These are phyloP conservation scores for Galeopsis tetrahit DNA, from an alignment of 257 asterid species.

Conservation along the genomic window DNA sequence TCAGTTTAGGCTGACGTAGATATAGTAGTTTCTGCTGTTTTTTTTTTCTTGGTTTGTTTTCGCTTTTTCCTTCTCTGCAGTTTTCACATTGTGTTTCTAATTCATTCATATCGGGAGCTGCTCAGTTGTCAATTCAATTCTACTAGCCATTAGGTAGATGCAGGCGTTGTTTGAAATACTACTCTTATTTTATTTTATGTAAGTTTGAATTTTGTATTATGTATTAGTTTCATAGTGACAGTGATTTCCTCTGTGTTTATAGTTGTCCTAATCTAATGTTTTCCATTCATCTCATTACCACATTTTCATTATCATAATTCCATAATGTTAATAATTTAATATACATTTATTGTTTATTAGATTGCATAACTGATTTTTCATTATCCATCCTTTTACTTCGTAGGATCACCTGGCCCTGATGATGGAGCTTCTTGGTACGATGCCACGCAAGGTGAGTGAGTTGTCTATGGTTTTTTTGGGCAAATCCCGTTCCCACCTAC, in stretches of 20 bases:
- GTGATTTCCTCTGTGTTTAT: background rate
- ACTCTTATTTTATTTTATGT: constrained; percentile 2
- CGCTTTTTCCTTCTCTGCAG: background rate
- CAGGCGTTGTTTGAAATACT: background rate
- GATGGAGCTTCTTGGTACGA: constrained; percentile 99
- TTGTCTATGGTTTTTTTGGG: constrained; percentile 8
- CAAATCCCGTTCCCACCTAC: background rate
- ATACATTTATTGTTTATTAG: background rate
- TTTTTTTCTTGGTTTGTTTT: constrained; percentile 14
- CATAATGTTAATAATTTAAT: background rate
- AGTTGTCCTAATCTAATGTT: background rate
- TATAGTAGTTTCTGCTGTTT: background rate
- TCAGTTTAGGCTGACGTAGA: constrained; percentile 1
- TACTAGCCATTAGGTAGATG: constrained; percentile 7
- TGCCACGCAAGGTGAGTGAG: constrained; percentile 93
- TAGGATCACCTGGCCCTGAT: constrained; percentile 99
- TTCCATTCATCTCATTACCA: background rate
- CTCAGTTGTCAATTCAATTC: no score
- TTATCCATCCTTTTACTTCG: constrained; percentile 5
- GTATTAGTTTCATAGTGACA: background rate
- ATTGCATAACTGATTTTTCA: constrained; percentile 19
- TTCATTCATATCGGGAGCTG: no score
- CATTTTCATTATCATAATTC: background rate
- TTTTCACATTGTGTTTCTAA: background rate
- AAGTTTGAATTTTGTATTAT: background rate